A percentile compares a stretch with the other conserved stretches of the same genome.
Conservation (phyloP, 495 filamentous ascomycete species). For the Aspergillus sparsus region DNA sequence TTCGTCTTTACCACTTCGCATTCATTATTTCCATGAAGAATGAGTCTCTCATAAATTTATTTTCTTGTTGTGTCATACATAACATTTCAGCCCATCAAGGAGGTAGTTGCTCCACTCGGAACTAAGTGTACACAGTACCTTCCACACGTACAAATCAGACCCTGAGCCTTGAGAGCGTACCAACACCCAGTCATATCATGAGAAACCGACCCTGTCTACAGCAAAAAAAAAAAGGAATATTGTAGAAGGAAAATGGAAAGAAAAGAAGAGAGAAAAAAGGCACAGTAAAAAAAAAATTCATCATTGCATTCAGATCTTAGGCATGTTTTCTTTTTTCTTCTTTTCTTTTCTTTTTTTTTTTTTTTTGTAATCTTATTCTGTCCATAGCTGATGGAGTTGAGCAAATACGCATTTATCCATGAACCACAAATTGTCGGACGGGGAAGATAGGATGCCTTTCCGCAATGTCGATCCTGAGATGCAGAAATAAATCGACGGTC, state of each 20-base stretch:
- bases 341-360: background rate
- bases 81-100: background rate
- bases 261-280: background rate
- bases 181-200: background rate
- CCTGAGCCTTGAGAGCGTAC: background rate
- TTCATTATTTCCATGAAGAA: background rate
- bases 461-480: conserved; percentile 1
- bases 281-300: conserved; percentile 1
- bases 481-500: conserved; percentile 5
- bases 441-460: background rate
- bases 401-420: background rate
- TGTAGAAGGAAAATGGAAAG: background rate
- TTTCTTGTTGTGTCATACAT: background rate
- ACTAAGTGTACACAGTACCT: no score
- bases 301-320: background rate
- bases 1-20: background rate
- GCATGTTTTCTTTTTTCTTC: background rate
- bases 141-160: background rate
- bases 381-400: background rate
- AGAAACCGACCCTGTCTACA: background rate
- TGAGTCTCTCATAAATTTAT: background rate
- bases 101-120: background rate
- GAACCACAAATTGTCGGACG: background rate
- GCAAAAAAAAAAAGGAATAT: no score
- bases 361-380: background rate